Percentiles rank a stretch among this genome's conserved stretches.
Conservation (phyloP, 2,329 filamentous ascomycete genomes). For the Sclerotinia borealis region DNA sequence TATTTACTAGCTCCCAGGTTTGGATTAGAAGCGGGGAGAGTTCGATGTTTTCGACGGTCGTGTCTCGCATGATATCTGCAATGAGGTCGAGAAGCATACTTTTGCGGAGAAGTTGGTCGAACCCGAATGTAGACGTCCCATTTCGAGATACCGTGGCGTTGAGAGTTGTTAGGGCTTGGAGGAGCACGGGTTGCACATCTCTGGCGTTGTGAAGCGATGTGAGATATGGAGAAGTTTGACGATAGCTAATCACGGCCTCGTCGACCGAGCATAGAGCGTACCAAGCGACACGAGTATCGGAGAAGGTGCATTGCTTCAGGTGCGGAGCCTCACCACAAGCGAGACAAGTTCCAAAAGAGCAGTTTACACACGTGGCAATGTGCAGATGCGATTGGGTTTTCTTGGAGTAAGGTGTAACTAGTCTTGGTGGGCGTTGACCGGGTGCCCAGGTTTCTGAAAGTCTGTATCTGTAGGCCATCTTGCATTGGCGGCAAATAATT, state of each 20-base stretch:
- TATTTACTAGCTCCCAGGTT: background rate
- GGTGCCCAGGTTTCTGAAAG: background rate
- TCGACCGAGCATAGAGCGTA: background rate
- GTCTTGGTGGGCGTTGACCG: background rate
- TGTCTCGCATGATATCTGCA: background rate
- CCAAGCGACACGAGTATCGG: background rate
- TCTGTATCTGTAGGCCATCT: background rate
- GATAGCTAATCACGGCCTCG: background rate
- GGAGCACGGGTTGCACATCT: background rate
- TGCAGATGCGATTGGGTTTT: background rate
- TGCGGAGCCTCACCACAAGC: background rate
- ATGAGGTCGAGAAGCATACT: background rate
- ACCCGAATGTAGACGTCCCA: background rate
- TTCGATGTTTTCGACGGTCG: background rate
- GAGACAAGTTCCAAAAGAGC: background rate
- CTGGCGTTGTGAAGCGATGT: accelerated
- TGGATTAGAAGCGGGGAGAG: background rate
- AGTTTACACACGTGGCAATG: background rate
- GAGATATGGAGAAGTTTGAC: background rate
- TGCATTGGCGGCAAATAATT: background rate
- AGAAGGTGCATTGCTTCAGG: background rate
- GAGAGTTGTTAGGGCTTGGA: background rate
- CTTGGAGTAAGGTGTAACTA: background rate
- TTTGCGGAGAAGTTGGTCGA: background rate
- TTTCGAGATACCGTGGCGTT: background rate